Base-by-base conservation (phyloP, 805 yeast species). In the Wickerhamiella kurtzmanii region DNA sequence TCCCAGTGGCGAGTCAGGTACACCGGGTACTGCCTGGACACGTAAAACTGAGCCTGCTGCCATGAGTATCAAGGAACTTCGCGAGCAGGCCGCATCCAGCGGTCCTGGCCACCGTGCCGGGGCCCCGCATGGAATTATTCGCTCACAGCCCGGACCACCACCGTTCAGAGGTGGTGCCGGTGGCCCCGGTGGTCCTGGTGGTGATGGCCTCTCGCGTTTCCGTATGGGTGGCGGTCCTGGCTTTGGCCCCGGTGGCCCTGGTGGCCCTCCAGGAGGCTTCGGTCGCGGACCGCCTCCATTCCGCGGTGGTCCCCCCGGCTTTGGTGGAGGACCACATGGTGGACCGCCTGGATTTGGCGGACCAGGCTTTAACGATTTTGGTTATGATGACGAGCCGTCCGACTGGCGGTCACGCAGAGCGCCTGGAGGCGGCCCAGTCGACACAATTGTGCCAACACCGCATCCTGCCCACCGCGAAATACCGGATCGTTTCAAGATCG, bases 151-250 rank as follows among this genome's bases (percentile, higher is more conserved):
- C 35, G 18, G 19, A 19, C 35, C 35, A 22, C 32, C 36, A 16
- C 43, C 6, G 35, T 32, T 16, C 22, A n/a, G n/a, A 32, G n/a
- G 45, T 17, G 41, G 35, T 37, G n/a, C n/a, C n/a, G 56, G 50
- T 40, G 53, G 51, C 2, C 41, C n/a, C n/a, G 28, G 44, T n/a
- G 53, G 51, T 19, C 35, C 41, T 4, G 41, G 43, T 13, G 44
- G 36, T 17, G 56, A 53, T 41, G 53, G 51, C 1, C 42, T 53
- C 19, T 39, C 49, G 48, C 50, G 58, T 20, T 55, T 55, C 47
- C 54, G 56, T 17, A 42, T 52, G n/a, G 28, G 44, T 36, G 41
- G 51, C 36, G 41, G 37, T 37, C 25, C 25, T 35, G 18, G 37
- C 13, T 3, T 32, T 15, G 18, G 50, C 37, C 32, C 36, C 11